These are phyloP conservation scores for Malassezia globosa DNA, from an alignment of 1,284 basidiomycete genomes.

Conservation along the genomic window DNA sequence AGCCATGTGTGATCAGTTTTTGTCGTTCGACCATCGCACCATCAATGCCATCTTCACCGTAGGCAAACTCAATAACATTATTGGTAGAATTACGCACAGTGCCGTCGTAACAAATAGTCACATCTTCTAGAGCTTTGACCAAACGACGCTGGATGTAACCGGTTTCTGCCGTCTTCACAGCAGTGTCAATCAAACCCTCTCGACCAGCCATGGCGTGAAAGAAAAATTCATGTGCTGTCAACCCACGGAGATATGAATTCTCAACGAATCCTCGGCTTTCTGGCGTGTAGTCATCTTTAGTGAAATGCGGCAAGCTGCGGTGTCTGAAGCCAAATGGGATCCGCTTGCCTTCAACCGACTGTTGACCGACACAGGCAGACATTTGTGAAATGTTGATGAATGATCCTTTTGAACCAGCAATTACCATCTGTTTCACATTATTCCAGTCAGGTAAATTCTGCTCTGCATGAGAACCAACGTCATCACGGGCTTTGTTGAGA, in stretches of 20 bases:
- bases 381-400: slow-evolving; percentile 99
- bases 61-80: slow-evolving; percentile 78
- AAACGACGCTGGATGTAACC: slow-evolving; percentile 97
- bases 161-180: slow-evolving; percentile 98
- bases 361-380: slow-evolving; percentile 98
- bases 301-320: slow-evolving; percentile 89
- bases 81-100: slow-evolving; percentile 80
- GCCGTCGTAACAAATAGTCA: slow-evolving; percentile 94
- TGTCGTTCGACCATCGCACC: slow-evolving; percentile 95
- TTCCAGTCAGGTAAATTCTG: slow-evolving; percentile 94
- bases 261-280: slow-evolving; percentile 98
- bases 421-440: slow-evolving; percentile 99
- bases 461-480: slow-evolving; percentile 87
- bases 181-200: slow-evolving; percentile 97
- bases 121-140: slow-evolving; percentile 94
- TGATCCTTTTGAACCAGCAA: slow-evolving; percentile 86
- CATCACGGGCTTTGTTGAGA: slow-evolving; percentile 89
- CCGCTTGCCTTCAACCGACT: slow-evolving; percentile 92
- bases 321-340: slow-evolving; percentile 98
- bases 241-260: slow-evolving; percentile 94
- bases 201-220: slow-evolving; percentile 99
- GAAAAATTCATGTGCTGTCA: slow-evolving; percentile 98
- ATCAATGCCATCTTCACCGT: slow-evolving; percentile 98
- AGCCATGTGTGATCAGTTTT: slow-evolving; percentile 72
- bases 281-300: slow-evolving; percentile 96